Evolutionary conservation across 768 basidiomycete species (phyloP).

Genomic region (Russula griseocarnosa): DNA sequence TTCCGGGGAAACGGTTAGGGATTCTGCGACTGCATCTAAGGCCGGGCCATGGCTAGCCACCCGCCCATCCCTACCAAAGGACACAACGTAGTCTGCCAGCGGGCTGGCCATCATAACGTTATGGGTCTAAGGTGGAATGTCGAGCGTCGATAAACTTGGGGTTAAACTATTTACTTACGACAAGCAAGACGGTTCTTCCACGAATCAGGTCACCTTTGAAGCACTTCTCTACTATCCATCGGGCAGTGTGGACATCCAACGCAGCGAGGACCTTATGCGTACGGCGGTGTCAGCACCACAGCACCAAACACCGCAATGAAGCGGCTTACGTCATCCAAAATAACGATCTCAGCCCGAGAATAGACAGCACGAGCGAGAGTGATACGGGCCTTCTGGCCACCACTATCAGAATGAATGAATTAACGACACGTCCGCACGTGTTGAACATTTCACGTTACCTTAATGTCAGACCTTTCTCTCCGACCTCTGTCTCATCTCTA

Average conservation of each 20-base stretch:
- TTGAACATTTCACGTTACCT: constrained; percentile 28
- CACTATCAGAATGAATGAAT: constrained; percentile 32
- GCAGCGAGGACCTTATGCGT: constrained; percentile 41
- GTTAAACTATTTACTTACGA: constrained; percentile 36
- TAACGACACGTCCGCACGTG: not conserved
- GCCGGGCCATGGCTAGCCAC: constrained; percentile 48
- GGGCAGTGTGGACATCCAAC: constrained; percentile 51
- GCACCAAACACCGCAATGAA: not conserved
- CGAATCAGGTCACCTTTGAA: constrained; percentile 46
- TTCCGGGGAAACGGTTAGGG: constrained; percentile 36
- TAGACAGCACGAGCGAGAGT: constrained; percentile 59
- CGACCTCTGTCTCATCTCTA: constrained; percentile 53
- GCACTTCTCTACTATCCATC: constrained; percentile 49
- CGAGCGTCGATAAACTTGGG: not conserved
- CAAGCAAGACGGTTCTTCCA: constrained; percentile 50
- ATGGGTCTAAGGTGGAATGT: constrained; percentile 40
- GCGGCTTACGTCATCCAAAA: constrained; percentile 66
- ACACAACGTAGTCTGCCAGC: constrained; percentile 55
- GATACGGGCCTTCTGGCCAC: constrained; percentile 58
- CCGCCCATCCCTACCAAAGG: constrained; percentile 51
- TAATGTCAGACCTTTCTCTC: constrained; percentile 52
- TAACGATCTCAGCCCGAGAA: constrained; percentile 54
- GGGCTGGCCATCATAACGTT: constrained; percentile 51
- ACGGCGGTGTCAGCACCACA: not conserved
- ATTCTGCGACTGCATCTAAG: constrained; percentile 44